Percentiles rank a stretch among this genome's conserved stretches.
phyloP scores from a whole-genome alignment of 768 basidiomycete species.

The Tricholoma bakamatsutake region DNA sequence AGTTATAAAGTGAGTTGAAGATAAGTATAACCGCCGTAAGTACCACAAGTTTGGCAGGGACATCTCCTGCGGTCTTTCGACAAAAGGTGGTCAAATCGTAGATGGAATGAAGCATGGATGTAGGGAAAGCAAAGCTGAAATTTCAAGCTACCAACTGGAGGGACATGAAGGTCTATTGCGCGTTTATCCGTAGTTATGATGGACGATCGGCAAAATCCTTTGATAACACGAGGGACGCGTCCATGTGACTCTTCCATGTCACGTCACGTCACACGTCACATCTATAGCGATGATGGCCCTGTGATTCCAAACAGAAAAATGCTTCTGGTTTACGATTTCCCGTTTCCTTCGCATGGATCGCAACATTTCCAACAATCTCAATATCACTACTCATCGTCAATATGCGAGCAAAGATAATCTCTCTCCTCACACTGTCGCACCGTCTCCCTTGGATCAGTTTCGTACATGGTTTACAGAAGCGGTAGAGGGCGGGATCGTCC shows the following conservation, averaged over 20 bases:
- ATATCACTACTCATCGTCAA: conserved; percentile 70
- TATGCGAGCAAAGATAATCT: conserved; percentile 64
- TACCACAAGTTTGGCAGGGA: conserved; percentile 85
- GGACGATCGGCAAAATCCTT: conserved; percentile 15
- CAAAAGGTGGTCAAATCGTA: conserved; percentile 87
- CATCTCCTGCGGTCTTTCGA: conserved; percentile 77
- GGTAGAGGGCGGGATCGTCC: conserved; percentile 44
- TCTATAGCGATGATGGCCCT: neutral
- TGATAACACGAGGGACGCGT: neutral
- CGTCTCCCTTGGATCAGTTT: conserved; percentile 82
- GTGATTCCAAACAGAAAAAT: neutral
- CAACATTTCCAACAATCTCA: conserved; percentile 37
- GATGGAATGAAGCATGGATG: conserved; percentile 62
- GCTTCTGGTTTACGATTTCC: too few relatives aligned
- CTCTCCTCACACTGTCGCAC: conserved; percentile 51
- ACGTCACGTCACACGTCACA: neutral
- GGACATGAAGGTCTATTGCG: neutral
- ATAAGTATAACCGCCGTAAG: conserved; percentile 23
- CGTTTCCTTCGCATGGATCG: conserved; percentile 28
- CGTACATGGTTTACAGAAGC: conserved; percentile 78
- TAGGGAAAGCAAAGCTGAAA: conserved; percentile 3
- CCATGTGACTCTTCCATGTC: neutral
- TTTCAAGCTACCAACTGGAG: neutral
- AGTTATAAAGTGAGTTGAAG: conserved; percentile 3
- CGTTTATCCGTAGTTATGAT: neutral